Percentiles rank a stretch among this genome's conserved stretches.
These are phyloP conservation scores for Aspergillus sp. DNA, from an alignment of 2,329 filamentous ascomycete genomes.

Conservation along the genomic window DNA sequence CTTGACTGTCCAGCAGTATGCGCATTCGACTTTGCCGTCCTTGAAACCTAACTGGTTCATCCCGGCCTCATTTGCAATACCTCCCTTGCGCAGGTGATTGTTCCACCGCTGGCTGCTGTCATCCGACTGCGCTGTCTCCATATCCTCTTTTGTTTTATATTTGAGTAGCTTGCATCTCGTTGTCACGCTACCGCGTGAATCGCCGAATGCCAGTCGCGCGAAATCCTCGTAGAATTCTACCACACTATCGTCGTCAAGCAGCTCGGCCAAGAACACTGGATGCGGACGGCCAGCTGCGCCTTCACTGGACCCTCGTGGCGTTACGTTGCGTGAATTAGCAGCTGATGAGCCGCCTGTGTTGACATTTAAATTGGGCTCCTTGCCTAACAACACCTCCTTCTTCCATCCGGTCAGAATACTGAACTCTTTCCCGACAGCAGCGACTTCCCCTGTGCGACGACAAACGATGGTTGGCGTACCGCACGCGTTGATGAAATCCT, in stretches of 20 bases:
- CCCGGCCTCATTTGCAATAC: slow-evolving; percentile 57
- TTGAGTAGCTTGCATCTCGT: slow-evolving; percentile 84
- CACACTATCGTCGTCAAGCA: slow-evolving; percentile 90
- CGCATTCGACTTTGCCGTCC: slow-evolving; percentile 91
- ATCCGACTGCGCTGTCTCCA: slow-evolving; percentile 41
- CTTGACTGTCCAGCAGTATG: slow-evolving; percentile 96
- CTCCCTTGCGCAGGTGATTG: slow-evolving; percentile 44
- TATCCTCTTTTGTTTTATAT: slow-evolving; percentile 73
- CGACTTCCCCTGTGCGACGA: slow-evolving; percentile 89
- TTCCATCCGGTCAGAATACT: slow-evolving; percentile 94
- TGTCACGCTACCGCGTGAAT: slow-evolving; percentile 81
- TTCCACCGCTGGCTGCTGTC: slow-evolving; percentile 51
- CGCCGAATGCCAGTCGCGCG: slow-evolving; percentile 85
- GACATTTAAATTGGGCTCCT: slow-evolving; percentile 82
- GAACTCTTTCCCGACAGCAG: slow-evolving; percentile 93
- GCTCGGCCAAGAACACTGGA: slow-evolving; percentile 85
- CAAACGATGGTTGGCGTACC: slow-evolving; percentile 91
- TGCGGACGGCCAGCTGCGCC: slow-evolving; percentile 56
- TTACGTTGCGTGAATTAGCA: slow-evolving; percentile 48
- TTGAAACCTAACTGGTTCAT: slow-evolving; percentile 76
- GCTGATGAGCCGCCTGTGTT: slow-evolving; percentile 64
- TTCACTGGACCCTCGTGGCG: slow-evolving; percentile 46
- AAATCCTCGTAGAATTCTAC: slow-evolving; percentile 97
- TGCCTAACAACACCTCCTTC: slow-evolving; percentile 82
- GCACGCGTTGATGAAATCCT: slow-evolving; percentile 85